Conservation (phyloP, 352 stramenopile genomes). For the Pythium scleroteichum region DNA sequence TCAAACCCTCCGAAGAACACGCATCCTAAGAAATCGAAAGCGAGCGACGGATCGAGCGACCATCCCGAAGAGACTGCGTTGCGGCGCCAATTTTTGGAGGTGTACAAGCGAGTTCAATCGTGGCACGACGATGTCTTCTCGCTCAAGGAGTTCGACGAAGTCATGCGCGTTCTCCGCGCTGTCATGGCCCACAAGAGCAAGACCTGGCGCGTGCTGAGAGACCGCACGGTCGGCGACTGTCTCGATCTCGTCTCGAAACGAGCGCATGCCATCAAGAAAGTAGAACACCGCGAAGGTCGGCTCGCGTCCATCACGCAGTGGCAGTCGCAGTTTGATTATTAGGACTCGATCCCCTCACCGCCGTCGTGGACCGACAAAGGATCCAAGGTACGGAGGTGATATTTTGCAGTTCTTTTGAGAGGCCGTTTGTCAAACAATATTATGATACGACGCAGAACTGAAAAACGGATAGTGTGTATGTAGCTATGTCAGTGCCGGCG, state of each 20-base stretch:
- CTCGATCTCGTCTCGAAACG: slow-evolving; percentile 4
- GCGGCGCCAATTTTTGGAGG: not conserved
- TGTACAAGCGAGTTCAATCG: slow-evolving; percentile 4
- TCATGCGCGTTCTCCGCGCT: slow-evolving; percentile 3
- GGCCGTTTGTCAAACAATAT: too few relatives aligned
- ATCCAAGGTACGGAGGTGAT: too few relatives aligned
- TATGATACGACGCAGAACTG: too few relatives aligned
- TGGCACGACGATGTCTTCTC: slow-evolving; percentile 21
- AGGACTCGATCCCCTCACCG: not conserved
- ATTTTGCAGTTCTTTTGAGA: too few relatives aligned
- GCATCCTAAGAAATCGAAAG: not conserved
- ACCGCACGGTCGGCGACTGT: slow-evolving; percentile 10
- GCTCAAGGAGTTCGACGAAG: slow-evolving; percentile 23
- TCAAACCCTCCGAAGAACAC: not conserved
- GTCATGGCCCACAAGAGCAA: slow-evolving; percentile 11
- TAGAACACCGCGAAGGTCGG: slow-evolving; percentile 16
- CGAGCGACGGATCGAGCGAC: not conserved
- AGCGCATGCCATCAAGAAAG: slow-evolving; percentile 21
- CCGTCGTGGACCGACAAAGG: too few relatives aligned
- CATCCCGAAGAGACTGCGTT: not conserved
- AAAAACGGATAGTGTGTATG: too few relatives aligned
- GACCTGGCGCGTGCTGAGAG: slow-evolving; percentile 3
- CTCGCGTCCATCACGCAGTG: slow-evolving; percentile 15
- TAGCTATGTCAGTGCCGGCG: too few relatives aligned
- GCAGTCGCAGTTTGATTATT: slow-evolving; percentile 8